These are phyloP conservation scores for Coccomyxa sp. DNA, from an alignment of 139 green algal genomes.

Conservation along the genomic window DNA sequence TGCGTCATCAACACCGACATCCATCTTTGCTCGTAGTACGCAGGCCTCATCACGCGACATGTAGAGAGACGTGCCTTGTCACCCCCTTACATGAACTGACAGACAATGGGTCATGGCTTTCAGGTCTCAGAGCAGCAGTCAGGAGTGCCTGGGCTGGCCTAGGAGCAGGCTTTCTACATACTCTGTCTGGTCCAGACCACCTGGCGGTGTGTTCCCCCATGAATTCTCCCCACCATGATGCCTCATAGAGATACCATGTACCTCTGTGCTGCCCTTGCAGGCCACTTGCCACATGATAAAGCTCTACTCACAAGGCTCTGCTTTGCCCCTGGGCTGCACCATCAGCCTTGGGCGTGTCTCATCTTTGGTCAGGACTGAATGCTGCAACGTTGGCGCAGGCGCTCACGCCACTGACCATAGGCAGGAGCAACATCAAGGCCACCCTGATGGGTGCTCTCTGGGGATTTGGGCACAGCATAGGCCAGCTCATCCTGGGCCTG, in stretches of 20 bases:
- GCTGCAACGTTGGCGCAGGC: conserved; percentile 47
- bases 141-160: conserved; percentile 78
- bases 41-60: too few species aligned
- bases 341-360: too few species aligned
- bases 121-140: neutral
- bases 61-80: too few species aligned
- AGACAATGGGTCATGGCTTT: too few species aligned
- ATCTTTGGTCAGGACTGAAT: neutral
- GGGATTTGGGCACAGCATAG: conserved; percentile 95
- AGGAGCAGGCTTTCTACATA: conserved; percentile 91
- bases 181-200: conserved; percentile 94
- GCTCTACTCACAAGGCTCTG: neutral
- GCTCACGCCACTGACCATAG: conserved; percentile 93
- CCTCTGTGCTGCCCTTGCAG: neutral
- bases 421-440: conserved; percentile 60
- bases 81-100: too few species aligned
- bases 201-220: conserved; percentile 77
- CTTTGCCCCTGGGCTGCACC: too few species aligned
- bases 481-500: conserved; percentile 94
- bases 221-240: neutral
- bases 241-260: neutral
- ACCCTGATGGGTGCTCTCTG: conserved; percentile 91
- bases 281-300: neutral
- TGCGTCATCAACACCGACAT: too few species aligned
- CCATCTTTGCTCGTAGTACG: too few species aligned